Evolutionary conservation across 768 basidiomycete species (phyloP), one percentile per base, ranked within the genome.

Genomic region (Mycena rosella): DNA sequence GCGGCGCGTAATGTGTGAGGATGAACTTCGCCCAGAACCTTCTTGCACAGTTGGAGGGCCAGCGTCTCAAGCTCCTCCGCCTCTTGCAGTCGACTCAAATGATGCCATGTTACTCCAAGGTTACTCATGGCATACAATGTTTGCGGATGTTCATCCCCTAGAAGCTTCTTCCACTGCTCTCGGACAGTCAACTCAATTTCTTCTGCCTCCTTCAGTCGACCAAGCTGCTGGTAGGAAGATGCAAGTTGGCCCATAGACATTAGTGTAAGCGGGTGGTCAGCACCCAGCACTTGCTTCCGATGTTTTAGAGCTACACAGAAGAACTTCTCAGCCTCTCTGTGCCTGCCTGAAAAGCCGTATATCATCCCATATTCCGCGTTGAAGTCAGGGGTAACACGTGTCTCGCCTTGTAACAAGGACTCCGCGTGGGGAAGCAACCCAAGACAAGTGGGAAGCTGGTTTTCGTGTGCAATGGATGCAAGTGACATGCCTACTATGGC

Each of bases 1-100:
- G n/a, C n/a, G n/a, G n/a, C n/a, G n/a, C n/a, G n/a, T n/a, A n/a
- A n/a, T n/a, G n/a, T n/a, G n/a, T n/a, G n/a, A n/a, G n/a, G n/a
- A 54, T 60, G 65, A 27, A 3, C 49, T n/a, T 49, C 30, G 22
- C 58, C 65, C 7, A 58, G 44, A 27, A 58, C 27, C 56, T 22
- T 10, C 38, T 36, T 57, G 34, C 34, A 32, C 49, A 40, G 47
- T 38, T 40, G 49, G 38, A 52, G 29, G 11, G 40, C 60, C 17
- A 61, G 11, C 22, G 30, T 38, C 27, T 29, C 49, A 1, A 53
- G 60, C 38, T 52, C 38, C 27, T 53, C 20, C 24, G 56, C 56
- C 42, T 45, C 26, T 9, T 57, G 17, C 1, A n/a, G 27, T 20
- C 47, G 44, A 2, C 51, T 40, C n/a, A 61, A 30, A 3, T 34